A percentile compares a stretch with the other conserved stretches of the same genome.
phyloP scores from a whole-genome alignment of 441 rosid species.

The Breynia disticha region DNA sequence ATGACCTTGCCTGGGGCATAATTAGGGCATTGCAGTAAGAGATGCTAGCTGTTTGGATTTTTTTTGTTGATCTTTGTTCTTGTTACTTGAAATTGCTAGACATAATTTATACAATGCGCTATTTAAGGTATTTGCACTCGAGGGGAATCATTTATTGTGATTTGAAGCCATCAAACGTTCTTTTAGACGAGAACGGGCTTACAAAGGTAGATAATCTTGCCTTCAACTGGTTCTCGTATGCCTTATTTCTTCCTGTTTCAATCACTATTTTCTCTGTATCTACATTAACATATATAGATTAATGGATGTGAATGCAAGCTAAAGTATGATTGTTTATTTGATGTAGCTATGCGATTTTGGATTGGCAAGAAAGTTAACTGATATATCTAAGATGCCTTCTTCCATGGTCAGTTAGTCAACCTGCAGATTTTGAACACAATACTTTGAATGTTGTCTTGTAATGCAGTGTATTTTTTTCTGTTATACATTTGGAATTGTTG shows the following conservation, averaged over 20 bases:
- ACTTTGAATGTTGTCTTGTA: slow-evolving; percentile 8
- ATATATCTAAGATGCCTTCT: slow-evolving; percentile 58
- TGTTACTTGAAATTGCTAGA: too few species aligned
- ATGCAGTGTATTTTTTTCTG: slow-evolving; percentile 5
- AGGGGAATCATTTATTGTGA: slow-evolving; percentile 90
- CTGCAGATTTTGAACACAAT: not conserved
- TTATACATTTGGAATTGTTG: not conserved
- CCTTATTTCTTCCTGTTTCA: too few species aligned
- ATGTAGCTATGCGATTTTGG: slow-evolving; percentile 98
- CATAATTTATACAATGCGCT: not conserved
- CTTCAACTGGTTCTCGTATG: too few species aligned
- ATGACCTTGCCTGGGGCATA: slow-evolving; percentile 66
- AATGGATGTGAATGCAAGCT: too few species aligned
- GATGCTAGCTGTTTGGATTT: slow-evolving; percentile 9
- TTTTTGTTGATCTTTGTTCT: slow-evolving; percentile 1
- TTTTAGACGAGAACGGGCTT: slow-evolving; percentile 86
- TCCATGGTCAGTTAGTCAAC: slow-evolving; percentile 40
- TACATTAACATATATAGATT: too few species aligned
- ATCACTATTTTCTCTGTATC: too few species aligned
- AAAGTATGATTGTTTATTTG: slow-evolving; percentile 8
- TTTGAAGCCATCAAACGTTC: slow-evolving; percentile 90
- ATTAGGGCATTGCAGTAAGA: slow-evolving; percentile 81
- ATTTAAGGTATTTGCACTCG: slow-evolving; percentile 64
- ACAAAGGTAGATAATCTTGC: slow-evolving; percentile 43
- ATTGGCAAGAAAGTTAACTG: slow-evolving; percentile 74